Base-by-base conservation (phyloP, 495 filamentous ascomycete genomes). In the Durotheca rogersii region DNA sequence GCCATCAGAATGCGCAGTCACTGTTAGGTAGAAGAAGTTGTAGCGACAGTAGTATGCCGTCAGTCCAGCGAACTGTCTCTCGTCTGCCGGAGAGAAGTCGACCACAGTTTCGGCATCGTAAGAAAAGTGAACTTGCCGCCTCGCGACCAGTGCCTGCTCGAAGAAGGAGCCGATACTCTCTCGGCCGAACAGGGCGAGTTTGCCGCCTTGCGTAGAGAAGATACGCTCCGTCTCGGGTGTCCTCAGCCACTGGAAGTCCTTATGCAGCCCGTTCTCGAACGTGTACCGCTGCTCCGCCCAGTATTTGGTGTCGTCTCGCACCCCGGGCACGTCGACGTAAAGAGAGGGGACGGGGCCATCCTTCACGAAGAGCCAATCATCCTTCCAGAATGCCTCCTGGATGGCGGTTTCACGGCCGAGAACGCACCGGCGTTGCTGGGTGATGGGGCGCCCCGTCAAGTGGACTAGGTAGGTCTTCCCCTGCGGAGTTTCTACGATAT, bases 341-440 rank as follows among this genome's bases (percentile, higher is more conserved):
- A 82, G 67, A 1, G 70, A 76, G 6, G 79, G 79, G 11, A 80
- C 67, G 2, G 79, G 75, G 0, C 77, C 76, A 36, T 77, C 67
- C 66, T 81, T 80, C 45, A 81, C 67, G 44, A 78, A 79, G 11
- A 81, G 67, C 79, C 79, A 81, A 55, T 76, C 79, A 17, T 78
- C 69, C 29, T 67, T 50, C 79, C 79, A 81, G 52, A 61, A 73
- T 2, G 71, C 72, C 47, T 81, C 78, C 44, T 81, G 79, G 40
- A 81, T 78, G 6, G 69, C 67, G 1, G 72, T 76, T 61, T 81
- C 79, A 17, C 79, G 69, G 11, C 79, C 79, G 7, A 81, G 57
- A 1, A 80, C 74, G 53, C 79, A 81, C 14, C 79, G 70, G 6
- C 79, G 71, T 16, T 66, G 47, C 49, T 81, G 77, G 1, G 75